Evolutionary conservation across 1,284 basidiomycete genomes (phyloP), one percentile per base, ranked within the genome.

Genomic region (Cryptococcus sp.): DNA sequence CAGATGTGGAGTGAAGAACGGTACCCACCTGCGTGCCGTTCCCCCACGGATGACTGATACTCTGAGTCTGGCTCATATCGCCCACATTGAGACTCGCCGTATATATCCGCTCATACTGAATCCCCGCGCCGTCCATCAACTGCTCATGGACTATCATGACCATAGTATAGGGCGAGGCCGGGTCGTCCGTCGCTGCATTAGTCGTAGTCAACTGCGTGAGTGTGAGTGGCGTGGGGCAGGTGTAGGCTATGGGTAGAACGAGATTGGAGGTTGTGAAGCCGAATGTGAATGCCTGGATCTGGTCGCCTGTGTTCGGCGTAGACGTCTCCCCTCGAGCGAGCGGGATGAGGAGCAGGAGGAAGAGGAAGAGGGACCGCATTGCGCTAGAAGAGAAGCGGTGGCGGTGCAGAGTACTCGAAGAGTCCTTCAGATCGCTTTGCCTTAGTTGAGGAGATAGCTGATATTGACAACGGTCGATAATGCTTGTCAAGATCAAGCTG

Each of bases 261-360:
- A 60, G 59, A 46, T 55, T 47, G 11, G 57, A 56, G 11, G 54
- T 50, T 0, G 64, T 60, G 47, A 62, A 68, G 4, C 46, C 46
- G 55, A 72, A 72, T 3, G 54, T 22, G 53, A 68, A 70, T 5
- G 55, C 65, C 51, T 68, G 64, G 15, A 46, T 53, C 52, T 71
- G 70, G 42, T 71, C 70, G 44, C 69, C 69, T 41, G 69, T 69
- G 51, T 71, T 71, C 3, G 66, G 67, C 5, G 48, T 62, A 4
- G 69, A 57, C 1, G 69, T 69, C 20, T 60, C 65, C 3, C 60
- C 68, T n/a, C 27, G 20, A 3, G 51, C 39, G 13, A 35, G 17
- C 7, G 47, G 56, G 50, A 56, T 19, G 23, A 57, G 44, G 1
- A 49, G 49, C 44, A 50, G 20, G 13, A 58, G 42, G 41, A 19